These are phyloP conservation scores for Penicillium sp. DNA, from an alignment of 2,329 filamentous ascomycete genomes.

Conservation along the genomic window DNA sequence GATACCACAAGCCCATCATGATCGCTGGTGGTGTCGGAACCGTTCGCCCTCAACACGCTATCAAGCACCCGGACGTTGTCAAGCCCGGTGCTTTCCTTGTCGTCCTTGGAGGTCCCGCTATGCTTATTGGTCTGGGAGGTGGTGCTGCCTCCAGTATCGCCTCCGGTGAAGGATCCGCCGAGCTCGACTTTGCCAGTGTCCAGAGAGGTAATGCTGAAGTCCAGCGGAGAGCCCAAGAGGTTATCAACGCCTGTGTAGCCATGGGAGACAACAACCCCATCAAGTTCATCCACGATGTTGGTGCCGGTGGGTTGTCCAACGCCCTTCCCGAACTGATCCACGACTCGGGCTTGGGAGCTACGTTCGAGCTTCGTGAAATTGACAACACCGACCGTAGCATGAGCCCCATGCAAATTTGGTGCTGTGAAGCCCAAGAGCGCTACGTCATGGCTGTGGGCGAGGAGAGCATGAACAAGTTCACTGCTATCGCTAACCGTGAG, in stretches of 20 bases:
- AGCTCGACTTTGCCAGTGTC: slow-evolving; percentile 95
- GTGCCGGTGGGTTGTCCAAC: slow-evolving; percentile 82
- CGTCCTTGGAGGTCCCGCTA: slow-evolving; percentile 91
- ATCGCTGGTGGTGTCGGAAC: slow-evolving; percentile 94
- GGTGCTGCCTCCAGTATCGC: slow-evolving; percentile 90
- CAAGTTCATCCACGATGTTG: slow-evolving; percentile 95
- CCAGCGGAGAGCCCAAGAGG: slow-evolving; percentile 92
- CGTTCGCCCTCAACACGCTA: slow-evolving; percentile 82
- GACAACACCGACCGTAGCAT: slow-evolving; percentile 87
- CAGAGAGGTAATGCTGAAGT: slow-evolving; percentile 97
- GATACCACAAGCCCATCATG: slow-evolving; percentile 98
- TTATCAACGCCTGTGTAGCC: slow-evolving; percentile 89
- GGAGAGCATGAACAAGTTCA: slow-evolving; percentile 71
- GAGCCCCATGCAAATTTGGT: slow-evolving; percentile 97
- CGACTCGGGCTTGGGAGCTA: slow-evolving; percentile 85
- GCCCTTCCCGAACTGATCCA: slow-evolving; percentile 87
- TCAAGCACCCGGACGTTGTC: slow-evolving; percentile 78
- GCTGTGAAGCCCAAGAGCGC: slow-evolving; percentile 92
- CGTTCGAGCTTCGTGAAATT: slow-evolving; percentile 90
- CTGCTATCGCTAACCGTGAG: slow-evolving; percentile 71
- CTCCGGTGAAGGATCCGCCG: slow-evolving; percentile 82
- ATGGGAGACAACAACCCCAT: slow-evolving; percentile 85
- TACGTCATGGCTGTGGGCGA: slow-evolving; percentile 88
- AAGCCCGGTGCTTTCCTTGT: slow-evolving; percentile 85
- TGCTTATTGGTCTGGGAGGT: slow-evolving; percentile 95